Evolutionary conservation across 768 basidiomycete species (phyloP).

Genomic region (Mycena floridula): DNA sequence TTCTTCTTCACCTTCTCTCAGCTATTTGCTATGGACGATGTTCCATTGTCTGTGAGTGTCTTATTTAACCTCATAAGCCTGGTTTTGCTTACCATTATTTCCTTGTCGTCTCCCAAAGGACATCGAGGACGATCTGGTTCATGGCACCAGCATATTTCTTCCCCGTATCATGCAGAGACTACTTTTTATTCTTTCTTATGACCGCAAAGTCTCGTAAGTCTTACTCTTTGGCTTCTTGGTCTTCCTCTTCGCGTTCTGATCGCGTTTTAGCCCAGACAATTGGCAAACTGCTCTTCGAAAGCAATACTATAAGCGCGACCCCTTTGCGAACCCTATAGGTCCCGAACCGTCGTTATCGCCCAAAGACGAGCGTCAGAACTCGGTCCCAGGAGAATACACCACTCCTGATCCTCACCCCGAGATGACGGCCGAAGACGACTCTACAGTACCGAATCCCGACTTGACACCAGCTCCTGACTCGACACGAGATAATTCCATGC

Average conservation of each 20-base stretch:
- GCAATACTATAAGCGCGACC: constrained; percentile 71
- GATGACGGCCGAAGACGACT: not conserved
- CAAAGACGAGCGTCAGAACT: constrained; percentile 22
- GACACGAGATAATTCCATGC: constrained; percentile 1
- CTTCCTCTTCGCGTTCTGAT: constrained; percentile 15
- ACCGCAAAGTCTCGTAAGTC: constrained; percentile 73
- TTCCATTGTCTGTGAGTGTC: constrained; percentile 54
- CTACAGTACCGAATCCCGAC: too few relatives aligned
- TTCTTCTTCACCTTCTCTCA: constrained; percentile 83
- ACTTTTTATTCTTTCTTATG: constrained; percentile 69
- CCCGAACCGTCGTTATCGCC: constrained; percentile 37
- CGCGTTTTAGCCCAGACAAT: constrained; percentile 50
- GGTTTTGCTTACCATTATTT: constrained; percentile 2
- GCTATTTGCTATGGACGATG: constrained; percentile 65
- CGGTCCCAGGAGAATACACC: constrained; percentile 19
- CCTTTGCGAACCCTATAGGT: constrained; percentile 67
- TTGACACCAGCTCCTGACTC: constrained; percentile 2
- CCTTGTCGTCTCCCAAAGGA: constrained; percentile 39
- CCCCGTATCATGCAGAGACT: constrained; percentile 73
- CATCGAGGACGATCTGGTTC: constrained; percentile 70
- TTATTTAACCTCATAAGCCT: constrained; percentile 8
- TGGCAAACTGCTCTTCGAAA: constrained; percentile 77
- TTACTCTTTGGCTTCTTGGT: constrained; percentile 5
- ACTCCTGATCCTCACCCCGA: constrained; percentile 14
- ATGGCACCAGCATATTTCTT: constrained; percentile 52